Evolutionary conservation across 192 early-diverging fungal genomes (phyloP).

Genomic region (Backusella sp.): DNA sequence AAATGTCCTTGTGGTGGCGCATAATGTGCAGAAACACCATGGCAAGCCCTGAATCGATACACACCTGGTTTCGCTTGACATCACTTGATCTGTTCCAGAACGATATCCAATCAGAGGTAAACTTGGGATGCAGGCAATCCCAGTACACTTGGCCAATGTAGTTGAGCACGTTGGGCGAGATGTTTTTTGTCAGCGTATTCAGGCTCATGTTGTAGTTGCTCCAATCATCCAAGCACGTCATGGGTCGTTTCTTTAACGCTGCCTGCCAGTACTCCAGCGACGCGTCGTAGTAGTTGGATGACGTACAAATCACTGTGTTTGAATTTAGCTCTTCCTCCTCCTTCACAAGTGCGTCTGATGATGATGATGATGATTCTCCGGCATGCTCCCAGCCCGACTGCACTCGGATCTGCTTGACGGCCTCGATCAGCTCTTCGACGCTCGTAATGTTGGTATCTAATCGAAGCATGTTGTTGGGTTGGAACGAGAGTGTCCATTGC

Average conservation of each 20-base stretch:
- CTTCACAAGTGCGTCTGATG: background rate
- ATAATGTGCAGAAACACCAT: conserved; percentile 37
- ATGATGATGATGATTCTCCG: background rate
- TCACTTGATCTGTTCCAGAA: conserved; percentile 40
- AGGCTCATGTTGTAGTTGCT: conserved; percentile 14
- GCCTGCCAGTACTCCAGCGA: conserved; percentile 25
- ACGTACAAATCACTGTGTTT: conserved; percentile 12
- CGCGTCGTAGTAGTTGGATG: background rate
- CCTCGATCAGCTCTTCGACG: conserved; percentile 37
- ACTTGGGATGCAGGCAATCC: conserved; percentile 40
- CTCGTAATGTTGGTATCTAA: conserved; percentile 40
- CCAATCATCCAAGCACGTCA: conserved; percentile 10
- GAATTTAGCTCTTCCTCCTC: conserved; percentile 11
- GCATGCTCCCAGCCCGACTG: background rate
- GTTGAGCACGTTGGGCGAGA: conserved; percentile 28
- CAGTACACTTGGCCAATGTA: conserved; percentile 34
- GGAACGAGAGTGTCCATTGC: conserved; percentile 36
- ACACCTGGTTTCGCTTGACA: conserved; percentile 33
- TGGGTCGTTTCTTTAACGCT: conserved; percentile 12
- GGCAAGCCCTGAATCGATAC: conserved; percentile 34
- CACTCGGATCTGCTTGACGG: conserved; percentile 28
- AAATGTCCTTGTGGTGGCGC: conserved; percentile 32
- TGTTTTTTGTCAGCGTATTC: conserved; percentile 18
- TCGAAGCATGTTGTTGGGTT: conserved; percentile 29
- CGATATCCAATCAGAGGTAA: conserved; percentile 21